phyloP scores from a whole-genome alignment of 441 rosid species.

The Theobroma grandiflorum region DNA sequence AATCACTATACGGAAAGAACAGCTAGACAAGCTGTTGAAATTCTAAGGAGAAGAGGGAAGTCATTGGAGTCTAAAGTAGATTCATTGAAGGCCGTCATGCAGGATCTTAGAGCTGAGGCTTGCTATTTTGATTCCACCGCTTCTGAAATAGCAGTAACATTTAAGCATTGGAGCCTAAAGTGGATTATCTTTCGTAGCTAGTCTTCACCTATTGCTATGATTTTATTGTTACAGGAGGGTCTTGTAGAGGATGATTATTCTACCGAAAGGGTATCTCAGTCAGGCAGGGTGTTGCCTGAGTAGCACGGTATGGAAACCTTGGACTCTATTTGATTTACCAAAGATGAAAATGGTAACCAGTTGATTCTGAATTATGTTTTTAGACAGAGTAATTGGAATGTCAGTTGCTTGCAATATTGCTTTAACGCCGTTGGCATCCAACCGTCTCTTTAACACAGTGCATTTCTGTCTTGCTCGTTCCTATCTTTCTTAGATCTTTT shows the following conservation, averaged over 20 bases:
- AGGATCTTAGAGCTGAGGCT: slow-evolving; percentile 82
- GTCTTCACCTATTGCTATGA: slow-evolving; percentile 4
- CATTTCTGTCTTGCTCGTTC: not conserved
- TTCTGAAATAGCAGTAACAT: slow-evolving; percentile 68
- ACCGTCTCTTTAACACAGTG: not conserved
- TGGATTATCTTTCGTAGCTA: no score
- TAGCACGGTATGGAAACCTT: not conserved
- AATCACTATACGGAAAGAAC: slow-evolving; percentile 77
- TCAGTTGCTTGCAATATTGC: not conserved
- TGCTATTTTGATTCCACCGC: slow-evolving; percentile 80
- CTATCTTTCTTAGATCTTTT: not conserved
- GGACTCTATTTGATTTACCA: not conserved
- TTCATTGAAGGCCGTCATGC: slow-evolving; percentile 66
- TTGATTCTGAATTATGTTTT: slow-evolving; percentile 1
- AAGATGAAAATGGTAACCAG: not conserved
- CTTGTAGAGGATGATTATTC: slow-evolving; percentile 70
- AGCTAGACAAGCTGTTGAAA: slow-evolving; percentile 79
- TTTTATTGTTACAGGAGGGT: slow-evolving; percentile 63
- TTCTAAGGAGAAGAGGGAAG: slow-evolving; percentile 81
- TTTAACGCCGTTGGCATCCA: no score
- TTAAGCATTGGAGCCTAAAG: no score
- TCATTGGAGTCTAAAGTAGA: slow-evolving; percentile 65
- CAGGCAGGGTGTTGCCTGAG: slow-evolving; percentile 44
- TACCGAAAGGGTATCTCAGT: slow-evolving; percentile 40
- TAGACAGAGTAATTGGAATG: not conserved